Evolutionary conservation across 176 grass and related monocot genomes (phyloP), one percentile per base, ranked within the genome.

Genomic region (Hordeum vulgare): DNA sequence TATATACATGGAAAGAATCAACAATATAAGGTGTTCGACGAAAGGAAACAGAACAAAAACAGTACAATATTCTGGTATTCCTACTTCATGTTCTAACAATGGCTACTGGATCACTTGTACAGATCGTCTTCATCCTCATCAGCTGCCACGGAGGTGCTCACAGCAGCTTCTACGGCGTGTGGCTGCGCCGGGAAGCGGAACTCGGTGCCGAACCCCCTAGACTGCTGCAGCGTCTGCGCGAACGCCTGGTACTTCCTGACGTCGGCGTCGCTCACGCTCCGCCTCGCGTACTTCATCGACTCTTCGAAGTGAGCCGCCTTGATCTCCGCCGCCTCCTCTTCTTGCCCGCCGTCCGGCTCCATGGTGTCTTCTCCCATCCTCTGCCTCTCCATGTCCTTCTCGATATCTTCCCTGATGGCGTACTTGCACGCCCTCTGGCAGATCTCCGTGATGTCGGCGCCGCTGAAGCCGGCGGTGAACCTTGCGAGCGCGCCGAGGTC

Each of bases 171-270:
- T 13, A 72, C 68, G 11, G 83, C 34, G 18, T 88, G 78, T 0
- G 79, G 8, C 44, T 40, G 70, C 3, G 54, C 59, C 0, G 93
- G 1, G 35, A 95, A 95, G 68, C 88, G 90, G 82, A 92, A 92
- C 66, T 95, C 82, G 1, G 36, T 77, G 33, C 90, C 93, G 6
- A 95, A 90, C 0, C 90, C 93, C 71, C 93, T 80, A 0, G 87
- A 92, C 29, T 95, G 93, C n/a, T 95, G 93, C 53, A 90, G 15
- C 25, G 88, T 95, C 65, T 88, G 93, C 1, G 93, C 93, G 20
- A 95, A 95, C 1, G 90, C 82, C 62, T 86, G 87, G 23, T 95
- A 92, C 76, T 92, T 95, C 24, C 90, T 51, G 18, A 89, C 84
- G 58, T 86, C 90, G 0, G 79, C 74, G 17, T 89, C 86, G 44